Conservation (phyloP, 1,139 yeast genomes). For the Suzukiozyma palmioleophila region DNA sequence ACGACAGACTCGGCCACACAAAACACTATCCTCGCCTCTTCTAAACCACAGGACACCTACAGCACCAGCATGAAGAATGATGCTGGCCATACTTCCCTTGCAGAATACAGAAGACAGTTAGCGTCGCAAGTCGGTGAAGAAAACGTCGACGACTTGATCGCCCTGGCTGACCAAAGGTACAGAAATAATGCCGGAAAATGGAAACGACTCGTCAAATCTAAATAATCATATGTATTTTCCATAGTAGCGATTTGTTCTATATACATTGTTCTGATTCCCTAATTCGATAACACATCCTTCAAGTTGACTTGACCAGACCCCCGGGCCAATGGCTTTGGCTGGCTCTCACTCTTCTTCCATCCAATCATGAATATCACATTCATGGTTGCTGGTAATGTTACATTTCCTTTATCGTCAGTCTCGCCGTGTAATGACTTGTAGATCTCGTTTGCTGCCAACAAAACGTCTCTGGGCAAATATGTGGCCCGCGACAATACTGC, state of each 20-base stretch:
- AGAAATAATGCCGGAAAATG: neutral
- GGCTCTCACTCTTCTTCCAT: constrained; percentile 71
- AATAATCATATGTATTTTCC: too few species aligned
- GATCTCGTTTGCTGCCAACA: constrained; percentile 73
- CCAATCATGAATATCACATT: constrained; percentile 81
- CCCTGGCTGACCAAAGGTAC: constrained; percentile 2
- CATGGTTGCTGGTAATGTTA: constrained; percentile 59
- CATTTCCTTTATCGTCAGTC: constrained; percentile 38
- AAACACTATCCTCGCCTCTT: too few species aligned
- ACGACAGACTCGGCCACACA: too few species aligned
- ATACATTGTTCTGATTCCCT: neutral
- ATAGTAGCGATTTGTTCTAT: neutral
- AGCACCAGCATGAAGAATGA: too few species aligned
- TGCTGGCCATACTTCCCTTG: too few species aligned
- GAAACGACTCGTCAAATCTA: neutral
- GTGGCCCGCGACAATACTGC: constrained; percentile 58
- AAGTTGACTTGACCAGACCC: constrained; percentile 67
- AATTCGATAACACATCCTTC: constrained; percentile 49
- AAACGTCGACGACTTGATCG: constrained; percentile 1
- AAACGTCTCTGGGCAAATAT: constrained; percentile 56
- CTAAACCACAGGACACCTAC: too few species aligned
- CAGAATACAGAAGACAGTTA: neutral
- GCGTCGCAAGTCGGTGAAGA: constrained; percentile 2
- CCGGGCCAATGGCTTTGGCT: constrained; percentile 69
- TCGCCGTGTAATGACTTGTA: constrained; percentile 72